Conservation (phyloP, 2,329 filamentous ascomycete species). For the Coleophoma eucalyptorum region DNA sequence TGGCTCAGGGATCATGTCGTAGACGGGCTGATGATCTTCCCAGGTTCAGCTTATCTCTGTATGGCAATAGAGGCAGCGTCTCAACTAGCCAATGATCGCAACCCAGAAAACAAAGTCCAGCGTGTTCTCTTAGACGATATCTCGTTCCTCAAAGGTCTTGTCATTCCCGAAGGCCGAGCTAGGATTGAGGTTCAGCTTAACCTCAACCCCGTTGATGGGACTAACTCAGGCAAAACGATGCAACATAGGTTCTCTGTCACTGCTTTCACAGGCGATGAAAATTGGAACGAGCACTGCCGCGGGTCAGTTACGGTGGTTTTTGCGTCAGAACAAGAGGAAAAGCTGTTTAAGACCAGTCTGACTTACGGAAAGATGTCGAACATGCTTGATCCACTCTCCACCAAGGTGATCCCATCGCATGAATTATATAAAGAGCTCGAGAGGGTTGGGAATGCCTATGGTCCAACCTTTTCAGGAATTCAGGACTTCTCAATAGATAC, state of each 20-base stretch:
- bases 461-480: conserved; percentile 3
- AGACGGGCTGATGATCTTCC: conserved; percentile 45
- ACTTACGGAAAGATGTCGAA: background rate
- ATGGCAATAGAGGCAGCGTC: conserved; percentile 42
- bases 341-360: background rate
- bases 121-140: background rate
- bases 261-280: background rate
- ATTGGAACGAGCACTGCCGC: conserved; percentile 2
- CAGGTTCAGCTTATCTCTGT: conserved; percentile 44
- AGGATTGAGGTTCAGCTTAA: conserved; percentile 1
- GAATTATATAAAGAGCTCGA: conserved; percentile 3
- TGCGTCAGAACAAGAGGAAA: background rate
- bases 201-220: background rate
- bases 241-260: background rate
- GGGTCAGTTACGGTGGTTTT: conserved; percentile 3
- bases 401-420: background rate
- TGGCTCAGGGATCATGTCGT: conserved; percentile 49
- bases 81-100: conserved; percentile 2
- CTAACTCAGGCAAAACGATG: conserved; percentile 1
- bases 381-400: background rate
- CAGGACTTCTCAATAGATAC: background rate
- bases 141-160: conserved; percentile 3
- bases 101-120: background rate
- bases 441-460: conserved; percentile 2
- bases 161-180: conserved; percentile 1